Evolutionary conservation across 306 rosid species (phyloP).

Genomic region (Castanea crenata): DNA sequence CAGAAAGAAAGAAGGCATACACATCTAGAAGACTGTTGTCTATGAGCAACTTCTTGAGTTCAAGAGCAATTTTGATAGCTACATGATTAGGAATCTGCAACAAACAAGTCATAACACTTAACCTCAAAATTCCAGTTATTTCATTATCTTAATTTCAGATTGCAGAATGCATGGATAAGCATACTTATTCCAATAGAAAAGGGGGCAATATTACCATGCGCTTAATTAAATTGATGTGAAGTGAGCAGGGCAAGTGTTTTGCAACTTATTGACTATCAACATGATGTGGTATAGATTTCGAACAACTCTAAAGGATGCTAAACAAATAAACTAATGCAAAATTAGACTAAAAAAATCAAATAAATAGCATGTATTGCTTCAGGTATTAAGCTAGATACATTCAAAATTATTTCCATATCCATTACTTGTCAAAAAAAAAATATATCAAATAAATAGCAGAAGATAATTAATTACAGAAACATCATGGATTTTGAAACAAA

Average conservation of each 20-base stretch:
- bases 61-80: conserved; percentile 86
- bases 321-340: background rate
- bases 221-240: background rate
- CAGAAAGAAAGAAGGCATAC: conserved; percentile 46
- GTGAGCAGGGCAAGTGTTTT: background rate
- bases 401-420: too few species aligned
- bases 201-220: background rate
- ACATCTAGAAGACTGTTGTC: conserved; percentile 96
- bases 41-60: conserved; percentile 89
- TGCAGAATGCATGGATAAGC: background rate
- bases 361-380: background rate
- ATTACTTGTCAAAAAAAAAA: background rate
- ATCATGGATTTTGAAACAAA: background rate
- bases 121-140: background rate
- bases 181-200: background rate
- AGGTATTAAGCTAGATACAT: too few species aligned
- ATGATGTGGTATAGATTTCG: background rate
- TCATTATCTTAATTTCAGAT: background rate
- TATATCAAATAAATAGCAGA: background rate
- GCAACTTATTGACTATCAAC: background rate
- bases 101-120: conserved; percentile 27
- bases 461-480: background rate
- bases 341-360: background rate
- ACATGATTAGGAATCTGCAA: conserved; percentile 95
- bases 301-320: background rate